Evolutionary conservation across 139 green algal genomes (phyloP).

Genomic region (Coelastrella sp.): DNA sequence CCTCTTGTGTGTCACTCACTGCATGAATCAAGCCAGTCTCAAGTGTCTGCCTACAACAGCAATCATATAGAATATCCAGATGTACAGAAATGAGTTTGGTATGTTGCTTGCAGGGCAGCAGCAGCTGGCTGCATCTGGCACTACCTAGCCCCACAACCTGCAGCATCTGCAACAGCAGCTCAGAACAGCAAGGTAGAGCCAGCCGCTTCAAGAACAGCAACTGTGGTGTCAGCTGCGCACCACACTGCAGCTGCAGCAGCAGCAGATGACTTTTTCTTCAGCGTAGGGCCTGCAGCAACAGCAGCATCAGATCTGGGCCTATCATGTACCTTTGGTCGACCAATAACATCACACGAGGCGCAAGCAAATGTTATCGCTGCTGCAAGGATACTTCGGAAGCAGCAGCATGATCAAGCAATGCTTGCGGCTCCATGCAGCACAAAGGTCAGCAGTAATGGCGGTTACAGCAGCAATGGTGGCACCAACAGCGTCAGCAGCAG

Average conservation of each 20-base stretch:
- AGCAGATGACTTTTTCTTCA: background rate
- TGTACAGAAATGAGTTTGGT: background rate
- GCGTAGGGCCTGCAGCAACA: no score
- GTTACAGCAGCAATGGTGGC: background rate
- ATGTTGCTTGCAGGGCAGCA: background rate
- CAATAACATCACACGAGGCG: background rate
- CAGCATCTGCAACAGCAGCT: background rate
- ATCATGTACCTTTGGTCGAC: background rate
- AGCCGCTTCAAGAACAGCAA: background rate
- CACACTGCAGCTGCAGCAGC: constrained; percentile 5
- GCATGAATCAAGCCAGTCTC: no score
- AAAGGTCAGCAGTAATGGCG: background rate
- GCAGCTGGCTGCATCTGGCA: constrained; percentile 34
- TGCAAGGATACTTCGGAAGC: constrained; percentile 1
- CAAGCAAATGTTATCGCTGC: background rate
- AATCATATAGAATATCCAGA: background rate
- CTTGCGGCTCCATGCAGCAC: background rate
- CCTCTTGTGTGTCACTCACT: no score
- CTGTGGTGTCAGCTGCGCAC: background rate
- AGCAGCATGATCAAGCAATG: constrained; percentile 18
- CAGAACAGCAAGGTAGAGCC: background rate
- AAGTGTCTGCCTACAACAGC: background rate
- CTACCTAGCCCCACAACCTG: background rate
- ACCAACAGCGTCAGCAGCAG: background rate
- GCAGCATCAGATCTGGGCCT: background rate